Conservation (phyloP, 73 alveolate species). For the Paramecium tetraurelia region DNA sequence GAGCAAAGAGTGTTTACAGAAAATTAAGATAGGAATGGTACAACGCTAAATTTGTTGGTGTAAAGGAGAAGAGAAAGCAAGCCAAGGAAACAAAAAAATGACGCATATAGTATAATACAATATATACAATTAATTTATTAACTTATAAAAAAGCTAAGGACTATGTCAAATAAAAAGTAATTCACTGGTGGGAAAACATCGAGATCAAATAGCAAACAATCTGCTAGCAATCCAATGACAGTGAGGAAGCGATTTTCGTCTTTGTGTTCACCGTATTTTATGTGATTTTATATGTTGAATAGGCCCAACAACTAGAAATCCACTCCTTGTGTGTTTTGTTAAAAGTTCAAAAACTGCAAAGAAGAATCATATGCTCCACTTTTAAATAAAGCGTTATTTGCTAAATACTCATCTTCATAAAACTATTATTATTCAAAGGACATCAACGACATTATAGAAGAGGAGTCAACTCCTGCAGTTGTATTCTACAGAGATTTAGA, state of each 20-base stretch:
- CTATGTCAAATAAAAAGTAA: background rate
- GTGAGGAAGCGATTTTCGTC: slow-evolving; percentile 26
- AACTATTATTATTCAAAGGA: slow-evolving; percentile 64
- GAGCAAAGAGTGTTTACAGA: slow-evolving; percentile 8
- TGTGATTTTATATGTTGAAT: background rate
- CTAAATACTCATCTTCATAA: slow-evolving; percentile 60
- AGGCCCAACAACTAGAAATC: background rate
- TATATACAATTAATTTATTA: background rate
- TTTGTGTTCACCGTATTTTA: background rate
- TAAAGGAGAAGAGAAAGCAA: slow-evolving; percentile 14
- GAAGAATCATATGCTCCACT: slow-evolving; percentile 42
- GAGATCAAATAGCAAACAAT: slow-evolving; percentile 32
- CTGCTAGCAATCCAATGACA: background rate
- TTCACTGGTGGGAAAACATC: slow-evolving; percentile 5
- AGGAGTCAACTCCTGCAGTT: slow-evolving; percentile 54
- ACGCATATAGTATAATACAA: slow-evolving; percentile 5
- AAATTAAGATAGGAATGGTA: slow-evolving; percentile 47
- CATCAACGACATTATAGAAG: slow-evolving; percentile 54
- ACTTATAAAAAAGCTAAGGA: background rate
- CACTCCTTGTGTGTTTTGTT: slow-evolving; percentile 28
- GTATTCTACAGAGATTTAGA: slow-evolving; percentile 54
- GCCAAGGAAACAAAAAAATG: background rate
- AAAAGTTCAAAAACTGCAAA: slow-evolving; percentile 20
- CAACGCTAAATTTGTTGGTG: slow-evolving; percentile 47
- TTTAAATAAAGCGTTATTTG: slow-evolving; percentile 54